Percentiles rank a stretch among this genome's conserved stretches.
phyloP scores from a whole-genome alignment of 768 basidiomycete genomes.

The Pisolithus microcarpus region DNA sequence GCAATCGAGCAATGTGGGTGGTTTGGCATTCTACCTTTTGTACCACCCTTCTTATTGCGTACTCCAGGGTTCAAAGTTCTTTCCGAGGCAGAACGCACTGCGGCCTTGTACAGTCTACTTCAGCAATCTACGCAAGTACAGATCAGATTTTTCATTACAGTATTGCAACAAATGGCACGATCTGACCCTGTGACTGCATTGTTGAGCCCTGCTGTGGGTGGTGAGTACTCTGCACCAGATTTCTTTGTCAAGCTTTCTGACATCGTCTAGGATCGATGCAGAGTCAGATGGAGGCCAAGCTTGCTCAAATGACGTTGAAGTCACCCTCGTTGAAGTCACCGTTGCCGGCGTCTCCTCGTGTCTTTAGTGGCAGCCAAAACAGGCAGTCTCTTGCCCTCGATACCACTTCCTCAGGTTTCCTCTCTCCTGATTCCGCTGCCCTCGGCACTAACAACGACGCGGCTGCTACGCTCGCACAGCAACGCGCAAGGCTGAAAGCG shows the following conservation, averaged over 20 bases:
- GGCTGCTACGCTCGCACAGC: slow-evolving; percentile 78
- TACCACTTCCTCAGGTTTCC: slow-evolving; percentile 51
- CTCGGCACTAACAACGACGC: slow-evolving; percentile 43
- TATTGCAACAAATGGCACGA: slow-evolving; percentile 97
- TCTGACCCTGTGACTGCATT: slow-evolving; percentile 96
- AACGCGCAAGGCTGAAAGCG: slow-evolving; percentile 85
- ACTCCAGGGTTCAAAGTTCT: slow-evolving; percentile 94
- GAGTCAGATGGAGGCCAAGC: slow-evolving; percentile 93
- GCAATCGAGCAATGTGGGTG: slow-evolving; percentile 97
- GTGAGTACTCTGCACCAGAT: slow-evolving; percentile 23
- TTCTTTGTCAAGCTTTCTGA: neutral
- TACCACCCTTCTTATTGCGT: slow-evolving; percentile 4
- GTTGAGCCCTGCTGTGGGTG: slow-evolving; percentile 86
- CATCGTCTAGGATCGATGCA: slow-evolving; percentile 77
- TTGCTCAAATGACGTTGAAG: slow-evolving; percentile 73
- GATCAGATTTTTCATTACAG: slow-evolving; percentile 98
- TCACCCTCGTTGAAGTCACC: slow-evolving; percentile 83
- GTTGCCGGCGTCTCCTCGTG: slow-evolving; percentile 74
- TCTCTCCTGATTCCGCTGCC: slow-evolving; percentile 81
- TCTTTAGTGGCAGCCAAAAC: slow-evolving; percentile 54
- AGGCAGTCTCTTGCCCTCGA: slow-evolving; percentile 74
- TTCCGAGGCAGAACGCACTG: slow-evolving; percentile 98
- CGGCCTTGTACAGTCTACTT: slow-evolving; percentile 98
- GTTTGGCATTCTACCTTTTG: no score
- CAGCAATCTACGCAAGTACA: slow-evolving; percentile 99